Evolutionary conservation across 129 eudicot species (phyloP), one percentile per base, ranked within the genome.

Genomic region (Chrysanthemum seticuspe): DNA sequence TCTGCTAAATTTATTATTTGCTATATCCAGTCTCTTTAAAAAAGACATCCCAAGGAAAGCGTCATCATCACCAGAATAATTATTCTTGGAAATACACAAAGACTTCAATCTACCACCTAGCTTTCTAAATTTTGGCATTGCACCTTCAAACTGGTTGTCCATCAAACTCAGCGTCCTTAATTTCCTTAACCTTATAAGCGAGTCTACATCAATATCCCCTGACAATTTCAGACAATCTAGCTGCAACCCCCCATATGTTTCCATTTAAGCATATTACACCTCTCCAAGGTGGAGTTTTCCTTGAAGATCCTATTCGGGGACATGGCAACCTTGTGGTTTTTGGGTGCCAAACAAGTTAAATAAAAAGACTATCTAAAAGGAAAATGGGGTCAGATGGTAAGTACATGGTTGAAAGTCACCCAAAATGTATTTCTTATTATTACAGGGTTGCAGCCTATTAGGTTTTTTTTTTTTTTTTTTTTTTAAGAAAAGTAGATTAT

Each of bases 161-260:
- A 62, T 83, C 57, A 89, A 77, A 59, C 96, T 89, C 21, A 89
- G 11, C 48, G 80, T 55, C 5, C 55, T 44, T 6, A 89, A 54
- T n/a, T 15, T 13, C 1, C 80, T 63, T 19, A 89, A 44, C 34
- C 67, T 71, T 2, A 80, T 40, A 0, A 89, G 75, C 1, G 83
- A 6, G 0, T 78, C 80, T 7, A 87, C 16, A 57, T 89, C 72
- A 1, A 89, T 78, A 2, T 6, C 64, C 10, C 96, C 96, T 5
- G 68, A 49, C 15, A 89, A 79, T 8, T 87, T 80, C 92, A 87
- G 80, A 57, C 29, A 36, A 44, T 89, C 90, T 7, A 89, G 90
- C 64, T 60, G 48, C 16, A 89, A 44, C 25, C 3, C 96, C 96
- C 1, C 2, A 12, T 16, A 87, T 61, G 3, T 10, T 57, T 10